Percentiles rank a stretch among this genome's conserved stretches.
These are phyloP conservation scores for Gymnopilus dilepis DNA, from an alignment of 768 basidiomycete genomes.

Conservation along the genomic window DNA sequence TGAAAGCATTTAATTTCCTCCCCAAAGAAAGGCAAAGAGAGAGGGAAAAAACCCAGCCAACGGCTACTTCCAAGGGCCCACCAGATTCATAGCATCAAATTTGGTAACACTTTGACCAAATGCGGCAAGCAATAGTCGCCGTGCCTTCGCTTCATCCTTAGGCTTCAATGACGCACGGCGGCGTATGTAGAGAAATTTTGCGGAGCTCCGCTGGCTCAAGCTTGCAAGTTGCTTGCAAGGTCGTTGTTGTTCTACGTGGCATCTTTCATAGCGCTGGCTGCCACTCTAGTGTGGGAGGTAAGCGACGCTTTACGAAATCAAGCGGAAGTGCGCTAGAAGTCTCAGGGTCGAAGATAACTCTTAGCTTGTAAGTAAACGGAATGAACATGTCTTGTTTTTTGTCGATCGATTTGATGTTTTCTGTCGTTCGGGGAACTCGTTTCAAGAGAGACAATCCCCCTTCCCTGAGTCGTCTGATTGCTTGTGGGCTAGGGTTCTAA, in stretches of 20 bases:
- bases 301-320: background rate
- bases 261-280: background rate
- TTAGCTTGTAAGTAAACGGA: background rate
- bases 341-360: background rate
- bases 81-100: background rate
- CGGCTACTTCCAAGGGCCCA: background rate
- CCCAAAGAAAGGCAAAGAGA: background rate
- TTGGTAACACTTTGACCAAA: background rate
- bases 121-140: background rate
- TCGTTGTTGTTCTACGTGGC: too few relatives aligned
- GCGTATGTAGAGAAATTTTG: background rate
- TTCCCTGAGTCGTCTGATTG: background rate
- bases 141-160: background rate
- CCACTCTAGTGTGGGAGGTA: background rate
- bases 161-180: background rate
- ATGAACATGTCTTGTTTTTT: background rate
- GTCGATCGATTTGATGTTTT: background rate
- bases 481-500: background rate
- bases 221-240: too few relatives aligned
- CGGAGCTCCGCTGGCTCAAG: background rate
- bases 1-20: too few relatives aligned
- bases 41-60: background rate
- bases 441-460: background rate
- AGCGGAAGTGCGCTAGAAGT: constrained; percentile 2
- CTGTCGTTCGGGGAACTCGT: background rate